Percentiles rank a stretch among this genome's conserved stretches.
These are phyloP conservation scores for Solanum medicagineum DNA, from an alignment of 257 asterid genomes.

Conservation along the genomic window DNA sequence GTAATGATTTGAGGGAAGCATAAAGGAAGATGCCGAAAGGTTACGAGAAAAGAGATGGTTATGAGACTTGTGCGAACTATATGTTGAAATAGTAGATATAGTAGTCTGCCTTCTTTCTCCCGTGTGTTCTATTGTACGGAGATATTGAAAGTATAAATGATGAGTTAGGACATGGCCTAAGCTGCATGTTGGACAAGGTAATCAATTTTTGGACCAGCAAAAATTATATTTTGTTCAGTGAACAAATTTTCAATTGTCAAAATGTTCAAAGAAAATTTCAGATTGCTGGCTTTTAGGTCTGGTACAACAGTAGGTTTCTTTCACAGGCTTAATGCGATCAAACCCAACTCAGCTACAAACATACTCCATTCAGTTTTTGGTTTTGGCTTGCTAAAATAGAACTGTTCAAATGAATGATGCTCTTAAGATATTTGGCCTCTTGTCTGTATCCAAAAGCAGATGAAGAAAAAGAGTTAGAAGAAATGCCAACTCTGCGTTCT, in stretches of 20 bases:
- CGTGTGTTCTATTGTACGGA: neutral
- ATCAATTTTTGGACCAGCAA: neutral
- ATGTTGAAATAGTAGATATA: too few species aligned
- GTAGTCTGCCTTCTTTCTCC: too few species aligned
- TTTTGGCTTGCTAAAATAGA: neutral
- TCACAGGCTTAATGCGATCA: neutral
- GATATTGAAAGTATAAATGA: neutral
- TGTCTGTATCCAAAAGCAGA: neutral
- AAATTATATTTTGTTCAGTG: neutral
- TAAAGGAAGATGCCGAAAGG: too few species aligned
- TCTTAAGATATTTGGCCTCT: neutral
- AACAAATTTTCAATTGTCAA: neutral
- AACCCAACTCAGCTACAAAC: neutral
- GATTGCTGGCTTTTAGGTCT: neutral
- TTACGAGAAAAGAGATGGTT: too few species aligned
- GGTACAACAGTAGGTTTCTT: neutral
- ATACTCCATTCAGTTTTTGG: neutral
- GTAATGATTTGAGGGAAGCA: too few species aligned
- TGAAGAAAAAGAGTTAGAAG: neutral
- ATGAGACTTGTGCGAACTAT: too few species aligned
- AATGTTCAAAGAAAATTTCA: neutral
- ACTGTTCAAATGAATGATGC: neutral
- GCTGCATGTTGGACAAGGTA: neutral
- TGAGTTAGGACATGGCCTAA: neutral
- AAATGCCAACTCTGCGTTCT: neutral